Evolutionary conservation across 805 yeast species (phyloP), one percentile per base, ranked within the genome.

Genomic region (Grigorovia yakushimaensis): DNA sequence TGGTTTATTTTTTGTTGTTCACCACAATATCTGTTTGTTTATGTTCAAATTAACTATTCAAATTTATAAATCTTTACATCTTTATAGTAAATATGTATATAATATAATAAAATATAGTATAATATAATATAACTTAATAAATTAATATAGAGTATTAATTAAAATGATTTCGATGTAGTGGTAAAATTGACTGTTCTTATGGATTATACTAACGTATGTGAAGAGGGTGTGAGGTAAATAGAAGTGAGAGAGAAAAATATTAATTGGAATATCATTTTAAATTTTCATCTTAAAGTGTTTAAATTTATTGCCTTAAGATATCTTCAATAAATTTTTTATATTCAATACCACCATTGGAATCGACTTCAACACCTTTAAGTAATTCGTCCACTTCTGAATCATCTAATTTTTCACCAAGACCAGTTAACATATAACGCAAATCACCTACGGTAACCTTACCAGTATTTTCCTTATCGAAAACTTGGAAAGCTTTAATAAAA

Each of bases 381-480:
- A 93, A 77, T 68, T 94, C 98, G 59, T 91, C 97, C 46, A 93
- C 97, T 70, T 93, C 99, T 41, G 79, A 73, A 57, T 88, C 96
- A 15, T 84, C 68, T 57, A 93, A 73, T 69, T 89, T 89, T 69
- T 93, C 99, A 50, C 99, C 99, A 57, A 93, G 81, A 6, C 96
- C 84, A 33, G 98, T 93, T 62, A 93, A 75, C 65, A 93, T 88
- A 69, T 93, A 93, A 66, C 95, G 80, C 59, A 93, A 77, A 70
- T 93, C 98, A 49, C 99, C 99, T 41, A 93, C 95, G 39, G 97
- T 95, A 57, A 93, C 93, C 70, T 82, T 86, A 5, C 99, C 99
- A 18, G 96, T 84, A 54, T 84, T 79, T 55, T 88, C 95, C 72
- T 91, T 93, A 71, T 93, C 99, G 58, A 93, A 93, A 5, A 93